phyloP scores from a whole-genome alignment of 768 basidiomycete species.

The Pisolithus albus region DNA sequence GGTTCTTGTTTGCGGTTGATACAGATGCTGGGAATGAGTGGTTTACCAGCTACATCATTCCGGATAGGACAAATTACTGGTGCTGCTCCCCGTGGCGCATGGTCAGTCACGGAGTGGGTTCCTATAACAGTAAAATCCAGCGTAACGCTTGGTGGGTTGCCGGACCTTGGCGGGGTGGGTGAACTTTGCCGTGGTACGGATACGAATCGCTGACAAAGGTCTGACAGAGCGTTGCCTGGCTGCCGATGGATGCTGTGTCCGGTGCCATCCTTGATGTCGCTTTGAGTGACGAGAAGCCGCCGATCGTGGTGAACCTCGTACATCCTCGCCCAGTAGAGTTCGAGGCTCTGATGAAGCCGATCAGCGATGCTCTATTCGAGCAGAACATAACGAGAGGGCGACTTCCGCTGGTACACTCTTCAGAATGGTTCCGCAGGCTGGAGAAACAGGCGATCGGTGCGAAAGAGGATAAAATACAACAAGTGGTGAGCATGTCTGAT shows the following conservation, averaged over 20 bases:
- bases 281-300: conserved; percentile 14
- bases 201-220: background rate
- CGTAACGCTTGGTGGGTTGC: conserved; percentile 23
- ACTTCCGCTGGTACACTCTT: conserved; percentile 27
- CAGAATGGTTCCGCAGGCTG: conserved; percentile 29
- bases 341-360: conserved; percentile 16
- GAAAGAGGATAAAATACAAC: conserved; percentile 18
- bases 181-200: background rate
- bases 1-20: background rate
- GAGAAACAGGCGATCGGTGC: conserved; percentile 6
- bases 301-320: conserved; percentile 25
- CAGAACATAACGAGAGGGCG: conserved; percentile 5
- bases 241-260: conserved; percentile 24
- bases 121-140: conserved; percentile 32
- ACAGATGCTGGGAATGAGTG: conserved; percentile 28
- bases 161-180: conserved; percentile 25
- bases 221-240: conserved; percentile 23
- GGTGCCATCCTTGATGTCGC: conserved; percentile 23
- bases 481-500: conserved; percentile 23
- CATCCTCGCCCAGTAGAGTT: conserved; percentile 29
- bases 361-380: conserved; percentile 15
- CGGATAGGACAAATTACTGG: conserved; percentile 34
- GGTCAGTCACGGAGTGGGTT: conserved; percentile 33
- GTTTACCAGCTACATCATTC: conserved; percentile 27
- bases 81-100: conserved; percentile 27